Evolutionary conservation across 441 rosid species (phyloP).

Genomic region (Francoa sonchifolia): DNA sequence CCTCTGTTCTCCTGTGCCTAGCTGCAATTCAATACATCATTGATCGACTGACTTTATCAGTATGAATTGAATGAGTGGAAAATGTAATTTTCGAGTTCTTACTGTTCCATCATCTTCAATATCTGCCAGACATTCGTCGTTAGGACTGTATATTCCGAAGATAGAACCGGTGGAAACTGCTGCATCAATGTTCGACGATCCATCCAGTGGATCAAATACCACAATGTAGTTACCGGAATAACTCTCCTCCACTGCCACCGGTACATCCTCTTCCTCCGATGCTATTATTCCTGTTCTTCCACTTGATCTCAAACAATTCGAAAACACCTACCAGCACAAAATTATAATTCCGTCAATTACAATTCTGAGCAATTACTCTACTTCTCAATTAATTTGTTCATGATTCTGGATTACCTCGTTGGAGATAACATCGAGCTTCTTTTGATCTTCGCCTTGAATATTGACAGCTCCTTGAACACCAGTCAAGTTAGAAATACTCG

Average conservation of each 20-base stretch:
- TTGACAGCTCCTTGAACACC: conserved; percentile 87
- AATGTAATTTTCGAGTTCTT: too few relatives aligned
- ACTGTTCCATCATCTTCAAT: conserved; percentile 50
- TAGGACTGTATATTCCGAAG: conserved; percentile 81
- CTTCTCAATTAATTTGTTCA: too few relatives aligned
- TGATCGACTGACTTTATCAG: too few relatives aligned
- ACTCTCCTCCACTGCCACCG: conserved; percentile 88
- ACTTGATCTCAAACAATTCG: conserved; percentile 80
- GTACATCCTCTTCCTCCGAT: conserved; percentile 93
- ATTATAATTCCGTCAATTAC: background rate
- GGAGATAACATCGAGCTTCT: conserved; percentile 90
- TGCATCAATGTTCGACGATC: conserved; percentile 88
- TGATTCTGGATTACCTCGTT: conserved; percentile 42
- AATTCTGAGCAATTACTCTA: too few relatives aligned
- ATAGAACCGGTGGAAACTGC: conserved; percentile 95
- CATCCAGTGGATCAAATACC: conserved; percentile 89
- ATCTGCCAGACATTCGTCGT: conserved; percentile 73
- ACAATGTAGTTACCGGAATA: conserved; percentile 86
- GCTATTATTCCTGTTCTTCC: conserved; percentile 92
- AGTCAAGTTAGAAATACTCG: conserved; percentile 70
- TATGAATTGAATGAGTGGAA: too few relatives aligned
- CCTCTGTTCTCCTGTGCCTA: conserved; percentile 40
- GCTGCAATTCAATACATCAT: conserved; percentile 41
- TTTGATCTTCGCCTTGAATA: conserved; percentile 92
- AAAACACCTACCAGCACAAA: conserved; percentile 53